Conservation (phyloP, 805 yeast genomes). For the Starmera dryadoides region DNA sequence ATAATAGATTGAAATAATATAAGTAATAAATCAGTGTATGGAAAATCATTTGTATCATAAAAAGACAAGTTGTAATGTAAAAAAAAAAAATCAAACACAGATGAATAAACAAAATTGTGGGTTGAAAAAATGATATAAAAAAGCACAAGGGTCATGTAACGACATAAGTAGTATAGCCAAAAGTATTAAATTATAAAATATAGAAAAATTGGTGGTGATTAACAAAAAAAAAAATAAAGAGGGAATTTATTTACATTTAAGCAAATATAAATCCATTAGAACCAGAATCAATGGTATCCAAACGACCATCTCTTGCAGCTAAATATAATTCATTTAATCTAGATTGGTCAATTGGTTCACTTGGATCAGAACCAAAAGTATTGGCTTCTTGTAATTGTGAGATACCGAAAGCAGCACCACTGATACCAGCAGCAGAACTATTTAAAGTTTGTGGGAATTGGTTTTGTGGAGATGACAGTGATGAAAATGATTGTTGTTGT, state of each 20-base stretch:
- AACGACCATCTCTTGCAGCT: slow-evolving; percentile 49
- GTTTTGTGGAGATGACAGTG: neutral
- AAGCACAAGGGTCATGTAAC: neutral
- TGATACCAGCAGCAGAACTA: neutral
- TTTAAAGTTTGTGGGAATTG: neutral
- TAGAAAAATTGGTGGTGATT: neutral
- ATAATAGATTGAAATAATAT: too few relatives aligned
- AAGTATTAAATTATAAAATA: too few relatives aligned
- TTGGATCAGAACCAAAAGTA: slow-evolving; percentile 22
- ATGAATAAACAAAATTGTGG: neutral
- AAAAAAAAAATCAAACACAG: neutral
- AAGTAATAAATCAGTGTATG: too few relatives aligned
- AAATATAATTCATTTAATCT: slow-evolving; percentile 45
- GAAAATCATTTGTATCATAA: neutral
- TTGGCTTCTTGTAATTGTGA: slow-evolving; percentile 6
- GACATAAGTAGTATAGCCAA: too few relatives aligned
- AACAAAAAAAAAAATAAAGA: too few relatives aligned
- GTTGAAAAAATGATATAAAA: too few relatives aligned
- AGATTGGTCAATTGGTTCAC: slow-evolving; percentile 27
- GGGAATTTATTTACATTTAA: neutral
- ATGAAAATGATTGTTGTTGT: neutral
- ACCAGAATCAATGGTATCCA: slow-evolving; percentile 45
- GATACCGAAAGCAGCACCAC: slow-evolving; percentile 11
- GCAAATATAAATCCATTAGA: slow-evolving; percentile 26
- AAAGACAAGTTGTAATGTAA: too few relatives aligned